Conservation (phyloP, 805 yeast genomes). For the Hanseniaspora hatyaiensis region DNA sequence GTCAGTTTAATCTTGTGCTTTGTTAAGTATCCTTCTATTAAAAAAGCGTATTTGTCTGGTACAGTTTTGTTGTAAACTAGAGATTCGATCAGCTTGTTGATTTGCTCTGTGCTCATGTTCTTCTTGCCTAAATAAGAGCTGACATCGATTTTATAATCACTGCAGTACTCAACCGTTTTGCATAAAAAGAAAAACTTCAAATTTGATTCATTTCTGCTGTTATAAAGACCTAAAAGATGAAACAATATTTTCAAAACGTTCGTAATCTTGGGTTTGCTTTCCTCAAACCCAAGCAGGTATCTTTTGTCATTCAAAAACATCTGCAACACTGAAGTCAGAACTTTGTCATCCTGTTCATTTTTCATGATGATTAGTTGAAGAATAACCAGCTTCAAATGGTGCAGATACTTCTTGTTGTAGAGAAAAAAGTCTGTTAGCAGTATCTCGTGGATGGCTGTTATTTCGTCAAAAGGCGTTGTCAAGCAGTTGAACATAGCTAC, state of each 20-base stretch:
- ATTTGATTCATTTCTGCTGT: neutral
- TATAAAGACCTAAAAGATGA: neutral
- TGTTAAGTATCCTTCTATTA: neutral
- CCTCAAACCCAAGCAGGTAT: conserved; percentile 12
- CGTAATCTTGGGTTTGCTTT: no score
- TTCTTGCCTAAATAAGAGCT: neutral
- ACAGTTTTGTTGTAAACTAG: neutral
- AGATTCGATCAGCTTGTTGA: neutral
- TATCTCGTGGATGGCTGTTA: conserved; percentile 1
- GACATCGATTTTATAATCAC: neutral
- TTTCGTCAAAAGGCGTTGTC: neutral
- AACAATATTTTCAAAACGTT: conserved; percentile 6
- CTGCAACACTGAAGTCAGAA: neutral
- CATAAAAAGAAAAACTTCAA: conserved; percentile 6
- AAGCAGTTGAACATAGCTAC: neutral
- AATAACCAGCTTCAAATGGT: conserved; percentile 2
- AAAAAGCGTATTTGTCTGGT: neutral
- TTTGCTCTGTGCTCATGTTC: neutral
- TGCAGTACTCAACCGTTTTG: conserved; percentile 4
- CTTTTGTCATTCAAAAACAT: conserved; percentile 7
- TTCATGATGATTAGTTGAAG: neutral
- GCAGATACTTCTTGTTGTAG: conserved; percentile 3
- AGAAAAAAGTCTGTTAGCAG: conserved; percentile 1
- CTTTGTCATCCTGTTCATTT: conserved; percentile 2
- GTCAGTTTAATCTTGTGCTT: neutral